A percentile compares a stretch with the other conserved stretches of the same genome.
Conservation (phyloP, 208 protist species). For the Angomonas deanei region DNA sequence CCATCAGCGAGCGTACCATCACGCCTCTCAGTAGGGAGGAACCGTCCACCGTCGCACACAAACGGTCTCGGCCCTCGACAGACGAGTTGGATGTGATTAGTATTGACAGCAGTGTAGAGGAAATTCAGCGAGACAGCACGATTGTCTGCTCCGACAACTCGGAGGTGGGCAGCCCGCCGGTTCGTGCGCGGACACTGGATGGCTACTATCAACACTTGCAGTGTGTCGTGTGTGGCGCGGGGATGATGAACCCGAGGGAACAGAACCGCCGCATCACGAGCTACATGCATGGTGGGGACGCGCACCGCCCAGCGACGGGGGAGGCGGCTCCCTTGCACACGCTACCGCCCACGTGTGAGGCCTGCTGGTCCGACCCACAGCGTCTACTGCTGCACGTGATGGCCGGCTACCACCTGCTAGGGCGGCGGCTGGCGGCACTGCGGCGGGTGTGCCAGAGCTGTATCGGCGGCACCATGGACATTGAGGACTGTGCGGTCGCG, state of each 20-base stretch:
- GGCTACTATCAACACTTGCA: conserved; percentile 28
- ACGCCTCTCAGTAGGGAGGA: too few relatives aligned
- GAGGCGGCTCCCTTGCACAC: neutral
- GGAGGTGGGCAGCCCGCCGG: neutral
- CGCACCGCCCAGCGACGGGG: neutral
- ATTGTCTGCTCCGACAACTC: neutral
- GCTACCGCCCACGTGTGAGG: conserved; percentile 35
- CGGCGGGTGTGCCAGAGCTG: conserved; percentile 26
- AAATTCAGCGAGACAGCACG: neutral
- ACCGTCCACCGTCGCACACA: conserved; percentile 3
- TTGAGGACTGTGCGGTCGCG: conserved; percentile 23
- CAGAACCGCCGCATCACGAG: conserved; percentile 6
- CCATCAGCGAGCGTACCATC: neutral
- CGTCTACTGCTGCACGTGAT: conserved; percentile 17
- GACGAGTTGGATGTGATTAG: conserved; percentile 9
- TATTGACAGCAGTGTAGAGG: conserved; percentile 2
- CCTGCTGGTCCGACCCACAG: conserved; percentile 33
- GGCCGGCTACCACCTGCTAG: conserved; percentile 13
- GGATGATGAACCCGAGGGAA: conserved; percentile 21
- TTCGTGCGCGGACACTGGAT: conserved; percentile 25
- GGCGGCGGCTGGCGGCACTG: conserved; percentile 12
- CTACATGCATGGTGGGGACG: neutral
- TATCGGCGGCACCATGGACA: conserved; percentile 26
- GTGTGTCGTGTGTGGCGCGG: conserved; percentile 34
- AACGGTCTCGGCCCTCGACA: neutral